Evolutionary conservation across 805 yeast genomes (phyloP).

Genomic region (Hanseniaspora thailandica): DNA sequence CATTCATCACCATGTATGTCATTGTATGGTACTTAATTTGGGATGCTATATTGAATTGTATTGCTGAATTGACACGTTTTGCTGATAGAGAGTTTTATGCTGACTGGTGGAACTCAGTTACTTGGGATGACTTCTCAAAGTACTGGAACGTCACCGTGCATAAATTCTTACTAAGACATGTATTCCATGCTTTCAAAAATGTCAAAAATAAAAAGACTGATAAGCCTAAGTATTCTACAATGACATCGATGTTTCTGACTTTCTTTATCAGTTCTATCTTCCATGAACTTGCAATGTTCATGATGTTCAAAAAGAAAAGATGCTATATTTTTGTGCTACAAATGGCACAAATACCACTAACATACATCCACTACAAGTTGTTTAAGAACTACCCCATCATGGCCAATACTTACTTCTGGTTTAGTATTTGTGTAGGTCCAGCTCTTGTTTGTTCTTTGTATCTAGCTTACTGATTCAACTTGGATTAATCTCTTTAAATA

Average conservation of each 20-base stretch:
- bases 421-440: conserved; percentile 84
- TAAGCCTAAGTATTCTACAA: conserved; percentile 49
- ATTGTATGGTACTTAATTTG: conserved; percentile 81
- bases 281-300: conserved; percentile 89
- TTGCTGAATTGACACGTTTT: conserved; percentile 77
- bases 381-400: conserved; percentile 45
- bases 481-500: background rate
- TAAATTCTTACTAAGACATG: conserved; percentile 77
- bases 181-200: conserved; percentile 58
- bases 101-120: conserved; percentile 93
- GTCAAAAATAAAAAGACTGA: conserved; percentile 4
- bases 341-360: conserved; percentile 77
- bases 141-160: conserved; percentile 95
- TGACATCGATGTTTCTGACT: conserved; percentile 62
- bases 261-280: conserved; percentile 68
- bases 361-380: conserved; percentile 46
- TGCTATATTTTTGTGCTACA: conserved; percentile 73
- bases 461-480: conserved; percentile 45
- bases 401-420: conserved; percentile 81
- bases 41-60: conserved; percentile 83
- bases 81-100: conserved; percentile 91
- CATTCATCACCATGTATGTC: conserved; percentile 63
- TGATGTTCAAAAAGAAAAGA: conserved; percentile 64
- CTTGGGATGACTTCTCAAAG: conserved; percentile 87
- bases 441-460: conserved; percentile 76